phyloP scores from a whole-genome alignment of 768 basidiomycete species.

The Termitomyces sp. region DNA sequence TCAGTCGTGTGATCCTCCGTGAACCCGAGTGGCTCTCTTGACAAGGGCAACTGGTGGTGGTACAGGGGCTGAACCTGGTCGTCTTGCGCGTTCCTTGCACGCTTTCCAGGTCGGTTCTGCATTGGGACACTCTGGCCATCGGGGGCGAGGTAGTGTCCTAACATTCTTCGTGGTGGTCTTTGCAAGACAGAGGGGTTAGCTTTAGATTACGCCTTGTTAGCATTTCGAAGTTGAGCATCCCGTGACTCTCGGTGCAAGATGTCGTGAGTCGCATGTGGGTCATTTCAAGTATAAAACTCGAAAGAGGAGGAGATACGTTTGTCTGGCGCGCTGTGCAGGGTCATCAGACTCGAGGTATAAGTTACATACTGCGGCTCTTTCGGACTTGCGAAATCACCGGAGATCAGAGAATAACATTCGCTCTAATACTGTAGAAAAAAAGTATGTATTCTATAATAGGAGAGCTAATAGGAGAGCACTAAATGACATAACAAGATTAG shows the following conservation, averaged over 20 bases:
- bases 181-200: conserved; percentile 4
- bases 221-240: conserved; percentile 7
- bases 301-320: background rate
- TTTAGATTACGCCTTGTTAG: conserved; percentile 4
- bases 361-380: background rate
- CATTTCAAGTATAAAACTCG: background rate
- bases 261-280: background rate
- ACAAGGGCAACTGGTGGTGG: conserved; percentile 7
- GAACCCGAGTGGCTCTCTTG: conserved; percentile 1
- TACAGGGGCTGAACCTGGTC: conserved; percentile 4
- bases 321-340: background rate
- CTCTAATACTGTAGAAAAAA: background rate
- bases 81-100: conserved; percentile 5
- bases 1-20: conserved; percentile 3
- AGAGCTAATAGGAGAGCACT: background rate
- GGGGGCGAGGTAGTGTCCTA: background rate
- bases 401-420: conserved; percentile 1
- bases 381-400: conserved; percentile 13
- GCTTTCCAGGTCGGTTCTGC: conserved; percentile 5
- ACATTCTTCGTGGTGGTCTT: conserved; percentile 6
- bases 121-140: background rate
- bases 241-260: conserved; percentile 9
- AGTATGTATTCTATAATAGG: background rate
- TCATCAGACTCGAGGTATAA: background rate
- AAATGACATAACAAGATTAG: background rate